Evolutionary conservation across 371 early-diverging fungal genomes (phyloP), one percentile per base, ranked within the genome.

Genomic region (Mucor ambiguus): DNA sequence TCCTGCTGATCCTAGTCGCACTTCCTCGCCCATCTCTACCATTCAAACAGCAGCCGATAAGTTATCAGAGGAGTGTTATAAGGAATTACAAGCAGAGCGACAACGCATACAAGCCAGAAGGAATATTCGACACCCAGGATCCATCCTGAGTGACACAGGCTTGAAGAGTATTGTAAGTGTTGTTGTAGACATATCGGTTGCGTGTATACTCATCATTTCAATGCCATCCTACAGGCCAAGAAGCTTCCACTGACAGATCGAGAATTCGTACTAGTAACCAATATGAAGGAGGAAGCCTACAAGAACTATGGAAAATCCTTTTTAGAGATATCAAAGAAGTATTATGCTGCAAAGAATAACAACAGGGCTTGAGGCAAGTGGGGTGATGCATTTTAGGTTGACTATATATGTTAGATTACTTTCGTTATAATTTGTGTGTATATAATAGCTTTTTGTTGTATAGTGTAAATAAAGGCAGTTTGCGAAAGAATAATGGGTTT

Each of bases 81-180:
- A 60, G 7, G 69, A 69, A 29, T 24, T 69, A 43, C 33, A 54
- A 18, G 29, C 41, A 24, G 26, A 60, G 28, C 16, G 69, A 44
- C 29, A 59, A 29, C 24, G 35, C n/a, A 14, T 69, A 10, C 59
- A 59, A 43, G 28, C 28, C 8, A 48, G 57, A 59, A 65, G 33
- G 24, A 65, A 68, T 10, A 37, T 68, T 28, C 32, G 44, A 7
- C n/a, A 37, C 6, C 56, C 71, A 2, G 43, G 38, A 0, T 38
- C 56, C 22, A 54, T 71, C 0, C 63, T 68, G 26, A 63, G 67
- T 0, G 71, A 71, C 58, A 68, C 64, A 16, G 44, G 55, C n/a
- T 38, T 71, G n/a, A 74, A 63, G 33, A 20, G 29, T 5, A 61
- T 71, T 66, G 71, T 74, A 68, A 55, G 62, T 64, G 3, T 38